Conservation (phyloP, 805 yeast species). For the Ogataea neopini region DNA sequence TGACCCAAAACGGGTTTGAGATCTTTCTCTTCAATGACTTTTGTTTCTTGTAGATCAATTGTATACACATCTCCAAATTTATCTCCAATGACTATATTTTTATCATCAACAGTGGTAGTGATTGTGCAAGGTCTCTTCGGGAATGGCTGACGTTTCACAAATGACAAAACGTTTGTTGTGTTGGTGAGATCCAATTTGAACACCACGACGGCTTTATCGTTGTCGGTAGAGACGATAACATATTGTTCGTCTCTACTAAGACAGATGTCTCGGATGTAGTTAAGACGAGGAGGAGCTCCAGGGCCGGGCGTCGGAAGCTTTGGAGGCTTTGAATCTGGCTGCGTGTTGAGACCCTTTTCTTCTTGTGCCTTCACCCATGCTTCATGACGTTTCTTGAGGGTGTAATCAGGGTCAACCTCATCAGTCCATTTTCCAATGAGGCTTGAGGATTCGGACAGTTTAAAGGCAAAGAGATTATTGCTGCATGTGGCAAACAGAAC, state of each 20-base stretch:
- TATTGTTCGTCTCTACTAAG: constrained; percentile 53
- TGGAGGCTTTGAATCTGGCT: constrained; percentile 38
- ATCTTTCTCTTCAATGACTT: constrained; percentile 41
- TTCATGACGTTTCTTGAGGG: constrained; percentile 49
- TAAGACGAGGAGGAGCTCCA: constrained; percentile 67
- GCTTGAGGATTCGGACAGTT: constrained; percentile 36
- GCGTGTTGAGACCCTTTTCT: constrained; percentile 22
- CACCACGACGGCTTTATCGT: constrained; percentile 76
- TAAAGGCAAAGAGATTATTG: constrained; percentile 58
- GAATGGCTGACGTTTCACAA: constrained; percentile 70
- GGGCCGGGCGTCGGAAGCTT: constrained; percentile 64
- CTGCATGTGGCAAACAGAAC: constrained; percentile 58
- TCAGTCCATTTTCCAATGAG: constrained; percentile 66
- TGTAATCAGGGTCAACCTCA: constrained; percentile 47
- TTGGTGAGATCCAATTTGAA: constrained; percentile 42
- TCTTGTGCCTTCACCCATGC: constrained; percentile 40
- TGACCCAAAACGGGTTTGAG: constrained; percentile 85
- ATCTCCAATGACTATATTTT: constrained; percentile 72
- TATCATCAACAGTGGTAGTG: constrained; percentile 53
- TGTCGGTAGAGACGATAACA: constrained; percentile 73
- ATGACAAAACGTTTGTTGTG: constrained; percentile 43
- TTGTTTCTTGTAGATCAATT: constrained; percentile 44
- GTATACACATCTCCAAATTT: constrained; percentile 94
- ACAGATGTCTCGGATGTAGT: constrained; percentile 64
- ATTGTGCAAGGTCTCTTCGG: constrained; percentile 94